Conservation (phyloP, 2,329 filamentous ascomycete genomes). For the Colletotrichum phormii region DNA sequence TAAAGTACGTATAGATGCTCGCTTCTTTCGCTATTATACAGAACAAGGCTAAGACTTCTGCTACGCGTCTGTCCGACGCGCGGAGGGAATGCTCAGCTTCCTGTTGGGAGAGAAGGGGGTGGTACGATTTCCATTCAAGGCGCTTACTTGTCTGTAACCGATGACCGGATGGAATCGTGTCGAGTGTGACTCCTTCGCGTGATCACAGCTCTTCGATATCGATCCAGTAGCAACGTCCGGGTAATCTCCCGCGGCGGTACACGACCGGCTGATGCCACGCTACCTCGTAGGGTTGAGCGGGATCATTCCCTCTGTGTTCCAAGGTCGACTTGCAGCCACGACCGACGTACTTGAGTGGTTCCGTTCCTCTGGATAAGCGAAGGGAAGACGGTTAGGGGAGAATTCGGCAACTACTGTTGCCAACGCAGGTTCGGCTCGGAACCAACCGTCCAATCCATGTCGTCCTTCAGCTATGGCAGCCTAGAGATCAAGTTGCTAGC, state of each 20-base stretch:
- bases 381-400: not conserved
- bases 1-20: not conserved
- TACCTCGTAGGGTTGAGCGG: not conserved
- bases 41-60: not conserved
- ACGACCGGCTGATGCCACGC: not conserved
- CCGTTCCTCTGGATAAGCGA: not conserved
- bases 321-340: not conserved
- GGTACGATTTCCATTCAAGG: not conserved
- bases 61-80: not conserved
- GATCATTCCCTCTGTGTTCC: not conserved
- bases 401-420: not conserved
- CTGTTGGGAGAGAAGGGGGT: not conserved
- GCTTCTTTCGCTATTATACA: not conserved
- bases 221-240: not conserved
- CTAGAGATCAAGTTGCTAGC: not conserved
- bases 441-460: not conserved
- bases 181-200: not conserved
- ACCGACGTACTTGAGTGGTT: not conserved
- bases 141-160: not conserved
- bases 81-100: not conserved
- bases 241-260: not conserved
- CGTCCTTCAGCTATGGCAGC: not conserved
- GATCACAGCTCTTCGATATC: not conserved
- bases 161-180: not conserved
- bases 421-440: too few species aligned